Evolutionary conservation across 352 stramenopile species (phyloP).

Genomic region (Phytophthora hybrid): DNA sequence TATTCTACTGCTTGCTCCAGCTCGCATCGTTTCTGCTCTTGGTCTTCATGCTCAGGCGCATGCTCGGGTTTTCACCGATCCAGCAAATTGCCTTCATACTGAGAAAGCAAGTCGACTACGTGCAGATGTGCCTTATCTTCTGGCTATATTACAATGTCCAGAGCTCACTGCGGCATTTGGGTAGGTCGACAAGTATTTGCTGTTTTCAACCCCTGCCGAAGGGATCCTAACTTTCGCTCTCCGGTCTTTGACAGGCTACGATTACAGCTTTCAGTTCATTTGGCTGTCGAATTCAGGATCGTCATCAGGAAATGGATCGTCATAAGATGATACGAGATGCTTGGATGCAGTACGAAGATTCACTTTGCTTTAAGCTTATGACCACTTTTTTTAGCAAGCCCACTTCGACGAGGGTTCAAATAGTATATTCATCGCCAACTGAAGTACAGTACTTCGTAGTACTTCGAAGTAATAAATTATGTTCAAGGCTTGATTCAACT

Average conservation of each 20-base stretch:
- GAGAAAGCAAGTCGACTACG: slow-evolving; percentile 29
- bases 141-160: slow-evolving; percentile 1
- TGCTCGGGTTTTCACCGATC: slow-evolving; percentile 39
- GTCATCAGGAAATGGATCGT: background rate
- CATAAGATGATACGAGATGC: background rate
- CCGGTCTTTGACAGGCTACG: slow-evolving; percentile 23
- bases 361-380: no score
- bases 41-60: slow-evolving; percentile 28
- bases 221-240: background rate
- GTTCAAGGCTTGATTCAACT: no score
- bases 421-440: no score
- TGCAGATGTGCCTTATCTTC: slow-evolving; percentile 2
- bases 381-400: no score
- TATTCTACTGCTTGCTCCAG: slow-evolving; percentile 48
- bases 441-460: no score
- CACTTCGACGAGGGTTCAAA: no score
- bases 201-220: background rate
- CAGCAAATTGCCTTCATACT: slow-evolving; percentile 49
- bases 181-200: background rate
- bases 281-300: slow-evolving; percentile 26
- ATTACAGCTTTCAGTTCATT: slow-evolving; percentile 49
- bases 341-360: background rate
- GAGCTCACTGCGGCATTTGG: background rate
- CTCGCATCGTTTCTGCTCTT: slow-evolving; percentile 42
- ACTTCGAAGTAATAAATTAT: no score